A percentile compares a stretch with the other conserved stretches of the same genome.
Evolutionary conservation across 2,329 filamentous ascomycete species (phyloP).

Genomic region (Helotiales sp.): DNA sequence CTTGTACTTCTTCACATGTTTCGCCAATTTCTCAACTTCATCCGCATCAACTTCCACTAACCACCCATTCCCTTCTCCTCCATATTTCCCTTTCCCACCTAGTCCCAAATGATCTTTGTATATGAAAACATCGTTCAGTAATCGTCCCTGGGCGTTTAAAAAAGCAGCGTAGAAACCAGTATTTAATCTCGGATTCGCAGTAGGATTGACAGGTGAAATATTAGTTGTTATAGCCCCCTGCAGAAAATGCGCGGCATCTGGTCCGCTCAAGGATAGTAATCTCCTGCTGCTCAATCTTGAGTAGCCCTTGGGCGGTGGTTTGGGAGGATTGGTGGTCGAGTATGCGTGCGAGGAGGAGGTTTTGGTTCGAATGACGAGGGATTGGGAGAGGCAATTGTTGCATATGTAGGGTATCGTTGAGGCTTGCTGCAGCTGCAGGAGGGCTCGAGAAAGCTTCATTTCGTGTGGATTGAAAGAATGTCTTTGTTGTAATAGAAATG

Average conservation of each 20-base stretch:
- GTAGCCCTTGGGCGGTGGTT: conserved; percentile 48
- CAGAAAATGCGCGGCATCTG: conserved; percentile 79
- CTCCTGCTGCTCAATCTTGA: conserved; percentile 69
- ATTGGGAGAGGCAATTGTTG: conserved; percentile 21
- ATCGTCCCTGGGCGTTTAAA: conserved; percentile 78
- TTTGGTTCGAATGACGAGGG: not conserved
- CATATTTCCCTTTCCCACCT: not conserved
- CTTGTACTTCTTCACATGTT: conserved; percentile 82
- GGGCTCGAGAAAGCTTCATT: conserved; percentile 23
- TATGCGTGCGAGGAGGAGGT: conserved; percentile 5
- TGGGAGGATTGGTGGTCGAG: conserved; percentile 31
- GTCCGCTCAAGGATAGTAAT: conserved; percentile 76
- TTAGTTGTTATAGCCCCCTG: conserved; percentile 85
- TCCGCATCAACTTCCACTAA: conserved; percentile 79
- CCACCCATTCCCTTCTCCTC: conserved; percentile 45
- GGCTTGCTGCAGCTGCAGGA: conserved; percentile 14
- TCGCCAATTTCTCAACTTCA: conserved; percentile 61
- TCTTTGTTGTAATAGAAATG: not conserved
- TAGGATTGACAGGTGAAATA: conserved; percentile 40
- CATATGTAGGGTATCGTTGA: conserved; percentile 23
- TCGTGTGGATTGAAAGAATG: not conserved
- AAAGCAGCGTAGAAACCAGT: conserved; percentile 78
- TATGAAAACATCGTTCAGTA: conserved; percentile 88
- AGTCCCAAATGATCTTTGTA: conserved; percentile 69
- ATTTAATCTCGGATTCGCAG: not conserved